A percentile compares a stretch with the other conserved stretches of the same genome.
Conservation (phyloP, 805 yeast genomes). For the Dipodascopsis uninucleata region DNA sequence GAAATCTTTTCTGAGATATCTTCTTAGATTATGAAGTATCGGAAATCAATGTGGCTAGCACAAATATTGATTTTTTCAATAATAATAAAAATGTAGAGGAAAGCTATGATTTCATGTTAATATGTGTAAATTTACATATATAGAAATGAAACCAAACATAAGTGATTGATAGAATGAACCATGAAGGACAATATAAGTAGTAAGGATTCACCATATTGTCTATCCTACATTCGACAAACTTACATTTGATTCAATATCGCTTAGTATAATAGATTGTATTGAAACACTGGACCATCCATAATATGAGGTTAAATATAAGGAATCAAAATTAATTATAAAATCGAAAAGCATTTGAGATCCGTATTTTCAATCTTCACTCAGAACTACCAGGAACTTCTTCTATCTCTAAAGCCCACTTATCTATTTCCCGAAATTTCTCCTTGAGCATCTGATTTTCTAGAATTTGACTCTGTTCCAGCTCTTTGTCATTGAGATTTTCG, state of each 20-base stretch:
- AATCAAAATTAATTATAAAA: neutral
- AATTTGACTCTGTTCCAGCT: conserved; percentile 7
- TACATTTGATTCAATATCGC: neutral
- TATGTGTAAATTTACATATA: no score
- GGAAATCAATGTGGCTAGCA: no score
- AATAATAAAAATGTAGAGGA: no score
- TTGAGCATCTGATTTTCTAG: conserved; percentile 9
- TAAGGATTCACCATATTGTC: neutral
- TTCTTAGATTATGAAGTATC: no score
- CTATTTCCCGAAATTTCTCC: conserved; percentile 16
- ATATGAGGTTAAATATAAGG: neutral
- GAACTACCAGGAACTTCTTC: conserved; percentile 15
- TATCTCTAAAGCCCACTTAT: conserved; percentile 18
- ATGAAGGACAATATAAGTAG: no score
- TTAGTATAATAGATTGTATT: neutral
- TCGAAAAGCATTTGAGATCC: neutral
- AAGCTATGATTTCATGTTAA: no score
- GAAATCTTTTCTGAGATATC: no score
- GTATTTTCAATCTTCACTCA: conserved; percentile 5
- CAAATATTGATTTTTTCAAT: no score
- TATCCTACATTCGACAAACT: neutral
- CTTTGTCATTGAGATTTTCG: conserved; percentile 3
- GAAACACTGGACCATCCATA: no score
- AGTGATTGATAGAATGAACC: no score
- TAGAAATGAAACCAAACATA: no score